A percentile compares a stretch with the other conserved stretches of the same genome.
Evolutionary conservation across 495 filamentous ascomycete genomes (phyloP).

Genomic region (Daldinia childiae): DNA sequence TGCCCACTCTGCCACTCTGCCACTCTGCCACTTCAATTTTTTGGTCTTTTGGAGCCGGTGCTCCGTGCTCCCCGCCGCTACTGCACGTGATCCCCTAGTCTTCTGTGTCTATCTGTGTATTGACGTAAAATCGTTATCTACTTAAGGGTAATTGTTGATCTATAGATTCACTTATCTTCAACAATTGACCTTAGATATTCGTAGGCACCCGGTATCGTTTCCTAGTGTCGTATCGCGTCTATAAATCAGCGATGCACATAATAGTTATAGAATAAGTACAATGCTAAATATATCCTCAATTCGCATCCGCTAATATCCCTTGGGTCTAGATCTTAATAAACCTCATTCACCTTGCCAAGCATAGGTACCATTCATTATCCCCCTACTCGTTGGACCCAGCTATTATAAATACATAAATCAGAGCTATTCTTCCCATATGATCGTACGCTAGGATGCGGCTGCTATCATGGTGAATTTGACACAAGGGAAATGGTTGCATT

Average conservation of each 20-base stretch:
- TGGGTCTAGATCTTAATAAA: constrained; percentile 15
- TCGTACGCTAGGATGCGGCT: not conserved
- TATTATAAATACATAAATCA: constrained; percentile 23
- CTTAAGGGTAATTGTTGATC: not conserved
- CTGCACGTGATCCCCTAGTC: constrained; percentile 32
- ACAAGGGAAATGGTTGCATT: not conserved
- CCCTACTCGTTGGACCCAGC: constrained; percentile 1
- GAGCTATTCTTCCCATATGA: not conserved
- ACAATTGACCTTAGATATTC: not conserved
- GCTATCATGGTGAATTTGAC: not conserved
- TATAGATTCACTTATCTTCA: not conserved
- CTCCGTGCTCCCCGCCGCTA: constrained; percentile 29
- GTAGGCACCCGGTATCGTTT: not conserved
- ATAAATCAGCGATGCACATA: not conserved
- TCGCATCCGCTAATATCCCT: constrained; percentile 26
- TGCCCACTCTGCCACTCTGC: too few relatives aligned
- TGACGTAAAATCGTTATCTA: not conserved
- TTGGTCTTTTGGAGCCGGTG: constrained; percentile 7
- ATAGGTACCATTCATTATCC: constrained; percentile 4
- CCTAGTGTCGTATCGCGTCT: not conserved
- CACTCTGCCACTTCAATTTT: constrained; percentile 26
- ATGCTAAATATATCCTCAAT: constrained; percentile 14
- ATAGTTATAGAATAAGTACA: constrained; percentile 7
- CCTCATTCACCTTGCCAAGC: not conserved
- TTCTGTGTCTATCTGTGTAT: too few relatives aligned